Evolutionary conservation across 371 early-diverging fungal genomes (phyloP).

Genomic region (Apophysomyces sp.): DNA sequence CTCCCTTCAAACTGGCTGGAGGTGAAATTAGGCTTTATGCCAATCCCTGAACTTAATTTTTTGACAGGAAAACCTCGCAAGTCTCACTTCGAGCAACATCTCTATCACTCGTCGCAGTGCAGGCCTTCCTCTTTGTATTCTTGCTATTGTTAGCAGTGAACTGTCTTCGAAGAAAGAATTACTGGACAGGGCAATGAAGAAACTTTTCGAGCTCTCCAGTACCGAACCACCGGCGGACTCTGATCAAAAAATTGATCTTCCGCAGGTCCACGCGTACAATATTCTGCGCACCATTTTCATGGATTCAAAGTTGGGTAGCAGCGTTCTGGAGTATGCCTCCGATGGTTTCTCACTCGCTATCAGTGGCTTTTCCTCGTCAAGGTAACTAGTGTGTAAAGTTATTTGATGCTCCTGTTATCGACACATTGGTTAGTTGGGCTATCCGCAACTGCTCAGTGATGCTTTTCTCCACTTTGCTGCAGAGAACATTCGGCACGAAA

Average conservation of each 20-base stretch:
- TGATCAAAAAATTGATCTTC: constrained; percentile 65
- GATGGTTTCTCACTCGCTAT: constrained; percentile 78
- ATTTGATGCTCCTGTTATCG: not conserved
- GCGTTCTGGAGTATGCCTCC: constrained; percentile 74
- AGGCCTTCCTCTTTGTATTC: constrained; percentile 86
- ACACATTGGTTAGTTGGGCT: constrained; percentile 68
- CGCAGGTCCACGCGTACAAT: constrained; percentile 90
- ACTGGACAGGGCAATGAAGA: constrained; percentile 66
- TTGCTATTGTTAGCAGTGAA: constrained; percentile 80
- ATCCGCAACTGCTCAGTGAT: constrained; percentile 94
- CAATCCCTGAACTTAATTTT: no score
- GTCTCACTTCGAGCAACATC: constrained; percentile 57
- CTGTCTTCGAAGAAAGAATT: constrained; percentile 62
- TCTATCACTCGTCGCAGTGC: constrained; percentile 95
- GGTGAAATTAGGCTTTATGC: constrained; percentile 47
- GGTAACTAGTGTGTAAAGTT: constrained; percentile 25
- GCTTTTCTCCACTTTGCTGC: constrained; percentile 84
- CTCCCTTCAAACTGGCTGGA: constrained; percentile 70
- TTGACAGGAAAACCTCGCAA: constrained; percentile 39
- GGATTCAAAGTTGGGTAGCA: constrained; percentile 73
- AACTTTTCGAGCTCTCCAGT: constrained; percentile 64
- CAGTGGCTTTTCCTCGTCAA: constrained; percentile 76
- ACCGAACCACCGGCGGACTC: constrained; percentile 48
- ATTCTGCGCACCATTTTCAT: constrained; percentile 81
- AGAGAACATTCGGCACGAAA: constrained; percentile 84